phyloP scores from a whole-genome alignment of 441 rosid genomes.

The Aquilaria agallochum region DNA sequence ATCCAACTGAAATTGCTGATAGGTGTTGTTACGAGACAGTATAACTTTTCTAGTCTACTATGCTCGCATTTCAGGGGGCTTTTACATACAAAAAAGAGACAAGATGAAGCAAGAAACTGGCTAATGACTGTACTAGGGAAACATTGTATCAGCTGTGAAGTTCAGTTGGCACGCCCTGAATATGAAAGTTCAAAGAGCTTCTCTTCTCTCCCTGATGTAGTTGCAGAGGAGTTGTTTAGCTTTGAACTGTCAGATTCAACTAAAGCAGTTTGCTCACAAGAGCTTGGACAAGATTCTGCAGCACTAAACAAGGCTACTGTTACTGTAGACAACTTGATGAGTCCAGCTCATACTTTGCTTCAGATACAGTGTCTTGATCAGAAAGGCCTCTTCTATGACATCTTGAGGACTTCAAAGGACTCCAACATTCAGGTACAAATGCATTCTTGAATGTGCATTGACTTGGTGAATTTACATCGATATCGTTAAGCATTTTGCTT shows the following conservation, averaged over 20 bases:
- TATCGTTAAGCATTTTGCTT: background rate
- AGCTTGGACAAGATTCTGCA: conserved; percentile 6
- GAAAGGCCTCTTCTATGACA: conserved; percentile 61
- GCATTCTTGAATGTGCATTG: background rate
- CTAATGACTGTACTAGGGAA: conserved; percentile 37
- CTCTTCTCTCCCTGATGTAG: conserved; percentile 40
- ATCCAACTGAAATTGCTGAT: too few species aligned
- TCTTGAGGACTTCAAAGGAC: conserved; percentile 61
- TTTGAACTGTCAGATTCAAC: conserved; percentile 20
- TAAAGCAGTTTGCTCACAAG: conserved; percentile 13
- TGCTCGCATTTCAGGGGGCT: conserved; percentile 38
- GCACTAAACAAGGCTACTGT: conserved; percentile 28
- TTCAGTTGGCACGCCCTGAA: conserved; percentile 49
- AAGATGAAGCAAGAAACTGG: conserved; percentile 35
- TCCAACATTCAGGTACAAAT: conserved; percentile 41
- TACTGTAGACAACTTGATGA: conserved; percentile 45
- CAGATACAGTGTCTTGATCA: conserved; percentile 58
- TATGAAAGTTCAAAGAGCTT: conserved; percentile 34
- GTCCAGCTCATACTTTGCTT: conserved; percentile 58
- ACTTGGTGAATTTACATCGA: background rate
- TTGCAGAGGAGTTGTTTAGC: conserved; percentile 42
- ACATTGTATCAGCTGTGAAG: conserved; percentile 47
- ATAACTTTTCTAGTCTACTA: too few species aligned
- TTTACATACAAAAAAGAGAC: conserved; percentile 47
- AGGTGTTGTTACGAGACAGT: too few species aligned